phyloP scores from a whole-genome alignment of 176 grass and related monocot species.

The Avena atlantica region DNA sequence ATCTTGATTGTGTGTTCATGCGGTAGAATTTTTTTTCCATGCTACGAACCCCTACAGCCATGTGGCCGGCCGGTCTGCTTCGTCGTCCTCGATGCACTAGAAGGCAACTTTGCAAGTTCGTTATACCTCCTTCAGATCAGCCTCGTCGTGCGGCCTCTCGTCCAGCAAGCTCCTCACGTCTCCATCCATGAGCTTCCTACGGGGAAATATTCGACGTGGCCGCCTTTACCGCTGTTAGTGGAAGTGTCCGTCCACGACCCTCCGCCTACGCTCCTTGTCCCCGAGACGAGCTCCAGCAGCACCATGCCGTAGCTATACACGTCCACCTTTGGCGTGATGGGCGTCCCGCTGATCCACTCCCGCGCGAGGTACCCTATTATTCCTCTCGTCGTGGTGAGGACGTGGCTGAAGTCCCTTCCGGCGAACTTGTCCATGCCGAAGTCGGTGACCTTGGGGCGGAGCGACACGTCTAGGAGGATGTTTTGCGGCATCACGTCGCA shows the following conservation, averaged over 20 bases:
- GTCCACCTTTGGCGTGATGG: conserved; percentile 52
- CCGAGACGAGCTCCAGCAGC: conserved; percentile 51
- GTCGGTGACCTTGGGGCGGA: conserved; percentile 45
- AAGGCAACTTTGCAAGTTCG: conserved; percentile 52
- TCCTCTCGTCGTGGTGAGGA: conserved; percentile 52
- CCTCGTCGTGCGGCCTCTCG: not conserved
- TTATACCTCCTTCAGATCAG: conserved; percentile 38
- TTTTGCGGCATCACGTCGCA: conserved; percentile 69
- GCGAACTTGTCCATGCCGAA: conserved; percentile 60
- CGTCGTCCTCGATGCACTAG: conserved; percentile 67
- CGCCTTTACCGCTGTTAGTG: not conserved
- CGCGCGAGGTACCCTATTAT: conserved; percentile 59
- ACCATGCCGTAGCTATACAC: conserved; percentile 69
- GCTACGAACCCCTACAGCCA: too few relatives aligned
- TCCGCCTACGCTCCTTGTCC: conserved; percentile 30
- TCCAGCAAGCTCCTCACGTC: conserved; percentile 37
- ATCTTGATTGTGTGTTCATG: too few relatives aligned
- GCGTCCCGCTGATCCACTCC: conserved; percentile 46
- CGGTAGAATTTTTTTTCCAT: too few relatives aligned
- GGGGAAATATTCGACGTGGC: conserved; percentile 1
- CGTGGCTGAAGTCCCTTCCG: conserved; percentile 49
- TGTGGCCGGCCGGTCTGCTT: conserved; percentile 39
- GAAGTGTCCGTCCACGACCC: not conserved
- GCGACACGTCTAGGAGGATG: conserved; percentile 45
- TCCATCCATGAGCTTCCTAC: conserved; percentile 34